Base-by-base conservation (phyloP, 2,329 filamentous ascomycete species). In the Hypoxylon sp. region DNA sequence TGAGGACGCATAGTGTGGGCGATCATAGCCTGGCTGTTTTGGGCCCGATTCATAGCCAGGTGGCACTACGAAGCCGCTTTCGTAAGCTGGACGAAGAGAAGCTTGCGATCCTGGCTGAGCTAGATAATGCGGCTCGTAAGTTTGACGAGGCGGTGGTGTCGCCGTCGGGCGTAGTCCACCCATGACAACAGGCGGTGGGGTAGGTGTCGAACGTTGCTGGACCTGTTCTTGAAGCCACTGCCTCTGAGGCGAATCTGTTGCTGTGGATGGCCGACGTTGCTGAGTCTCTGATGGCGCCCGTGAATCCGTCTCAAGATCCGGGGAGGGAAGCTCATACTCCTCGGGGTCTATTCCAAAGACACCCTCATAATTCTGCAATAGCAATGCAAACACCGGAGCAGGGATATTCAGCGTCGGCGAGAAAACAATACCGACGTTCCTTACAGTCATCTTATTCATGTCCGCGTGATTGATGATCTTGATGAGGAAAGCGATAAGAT, bases 381-480 rank as follows among this genome's bases (percentile, higher is more conserved):
- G 96, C 78, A 96, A 86, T 2, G 94, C 93, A 77, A 99, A 97
- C 9, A 99, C 91, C 0, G 95, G 94, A 0, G 93, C 93, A 0
- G 96, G 95, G 44, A 99, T 97, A 77, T 98, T 98, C 56, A 99
- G 85, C 0, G 96, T 98, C 0, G 96, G 96, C 14, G 96, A 97
- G 78, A 99, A 99, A 60, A 99, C 95, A 72, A 99, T 98, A 69
- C 96, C 95, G 57, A 99, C 93, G 75, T 99, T 99, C 70, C 95
- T 90, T 55, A 97, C 92, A 9, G 92, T 97, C 96, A 99, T 99
- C 84, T 97, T 98, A 82, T 99, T 99, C 67, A 91, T 83, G 72
- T 92, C 90, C 5, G 93, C 85, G 72, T 97, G 93, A 78, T 96
- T 93, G 75, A 97, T 93, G 72, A 99, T 95, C 74, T 91, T 91